phyloP scores from a whole-genome alignment of 1,284 basidiomycete genomes.

The Fistulina hepatica region DNA sequence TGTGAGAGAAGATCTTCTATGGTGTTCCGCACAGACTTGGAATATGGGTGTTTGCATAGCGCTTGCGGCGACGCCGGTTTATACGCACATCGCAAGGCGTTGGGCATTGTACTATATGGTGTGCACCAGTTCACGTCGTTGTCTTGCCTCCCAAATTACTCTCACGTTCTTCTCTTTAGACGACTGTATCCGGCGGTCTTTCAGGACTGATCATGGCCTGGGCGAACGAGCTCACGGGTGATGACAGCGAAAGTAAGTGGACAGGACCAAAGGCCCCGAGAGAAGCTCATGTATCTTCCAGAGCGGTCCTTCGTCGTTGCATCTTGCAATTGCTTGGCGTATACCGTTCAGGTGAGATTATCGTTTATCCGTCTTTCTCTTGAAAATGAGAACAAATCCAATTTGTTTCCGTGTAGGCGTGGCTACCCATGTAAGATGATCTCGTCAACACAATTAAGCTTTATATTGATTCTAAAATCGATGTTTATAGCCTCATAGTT shows the following conservation, averaged over 20 bases:
- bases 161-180: slow-evolving; percentile 9
- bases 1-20: neutral
- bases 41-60: slow-evolving; percentile 25
- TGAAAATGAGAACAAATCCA: too few species aligned
- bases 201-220: slow-evolving; percentile 30
- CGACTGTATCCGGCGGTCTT: slow-evolving; percentile 21
- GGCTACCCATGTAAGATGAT: neutral
- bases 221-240: slow-evolving; percentile 31
- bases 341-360: slow-evolving; percentile 16
- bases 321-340: slow-evolving; percentile 30
- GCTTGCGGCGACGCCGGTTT: slow-evolving; percentile 27
- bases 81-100: slow-evolving; percentile 25
- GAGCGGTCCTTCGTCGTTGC: slow-evolving; percentile 31
- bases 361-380: slow-evolving; percentile 11
- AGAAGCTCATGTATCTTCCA: slow-evolving; percentile 13
- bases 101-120: slow-evolving; percentile 33
- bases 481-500: slow-evolving; percentile 30
- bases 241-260: slow-evolving; percentile 29
- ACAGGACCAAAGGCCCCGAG: neutral
- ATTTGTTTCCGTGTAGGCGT: neutral
- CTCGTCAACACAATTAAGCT: too few species aligned
- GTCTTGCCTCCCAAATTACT: neutral
- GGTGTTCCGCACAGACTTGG: too few species aligned
- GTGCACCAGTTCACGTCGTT: slow-evolving; percentile 9
- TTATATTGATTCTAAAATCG: too few species aligned